phyloP scores from a whole-genome alignment of 2,329 filamentous ascomycete species.

The Trichoderma polysporum region DNA sequence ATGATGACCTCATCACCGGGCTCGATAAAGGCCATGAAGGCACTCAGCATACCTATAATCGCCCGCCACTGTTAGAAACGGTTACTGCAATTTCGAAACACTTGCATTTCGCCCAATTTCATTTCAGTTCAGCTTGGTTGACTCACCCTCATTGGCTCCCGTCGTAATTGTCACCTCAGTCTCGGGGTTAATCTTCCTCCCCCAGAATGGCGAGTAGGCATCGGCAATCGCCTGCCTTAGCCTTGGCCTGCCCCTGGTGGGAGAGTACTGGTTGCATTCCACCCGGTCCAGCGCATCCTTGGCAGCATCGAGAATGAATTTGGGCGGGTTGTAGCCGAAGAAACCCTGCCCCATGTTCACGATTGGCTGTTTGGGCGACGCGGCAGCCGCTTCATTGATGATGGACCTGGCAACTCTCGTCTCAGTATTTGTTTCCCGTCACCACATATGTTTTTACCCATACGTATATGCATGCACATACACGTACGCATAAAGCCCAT shows the following conservation, averaged over 20 bases:
- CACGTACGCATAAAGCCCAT: background rate
- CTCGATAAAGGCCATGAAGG: conserved; percentile 97
- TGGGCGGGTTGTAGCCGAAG: conserved; percentile 90
- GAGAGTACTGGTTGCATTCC: conserved; percentile 98
- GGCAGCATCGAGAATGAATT: conserved; percentile 87
- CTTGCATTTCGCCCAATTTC: background rate
- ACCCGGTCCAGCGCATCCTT: conserved; percentile 86
- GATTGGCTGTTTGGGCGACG: conserved; percentile 62
- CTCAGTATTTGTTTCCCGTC: background rate
- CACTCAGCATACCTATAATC: conserved; percentile 73
- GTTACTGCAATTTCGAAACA: too few species aligned
- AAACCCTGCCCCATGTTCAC: conserved; percentile 68
- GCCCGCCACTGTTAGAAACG: background rate
- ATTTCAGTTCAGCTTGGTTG: background rate
- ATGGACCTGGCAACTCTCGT: conserved; percentile 54
- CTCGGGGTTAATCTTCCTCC: conserved; percentile 76
- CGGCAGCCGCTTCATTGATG: conserved; percentile 64
- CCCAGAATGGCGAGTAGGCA: conserved; percentile 88
- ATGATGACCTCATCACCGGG: conserved; percentile 94
- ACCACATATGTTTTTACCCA: background rate
- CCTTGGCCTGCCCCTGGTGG: conserved; percentile 87
- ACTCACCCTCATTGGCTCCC: conserved; percentile 70
- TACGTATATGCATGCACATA: background rate
- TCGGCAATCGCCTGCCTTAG: conserved; percentile 91
- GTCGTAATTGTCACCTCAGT: conserved; percentile 95